Evolutionary conservation across 202 grass and related monocot genomes (phyloP).

Genomic region (Zizania palustris): DNA sequence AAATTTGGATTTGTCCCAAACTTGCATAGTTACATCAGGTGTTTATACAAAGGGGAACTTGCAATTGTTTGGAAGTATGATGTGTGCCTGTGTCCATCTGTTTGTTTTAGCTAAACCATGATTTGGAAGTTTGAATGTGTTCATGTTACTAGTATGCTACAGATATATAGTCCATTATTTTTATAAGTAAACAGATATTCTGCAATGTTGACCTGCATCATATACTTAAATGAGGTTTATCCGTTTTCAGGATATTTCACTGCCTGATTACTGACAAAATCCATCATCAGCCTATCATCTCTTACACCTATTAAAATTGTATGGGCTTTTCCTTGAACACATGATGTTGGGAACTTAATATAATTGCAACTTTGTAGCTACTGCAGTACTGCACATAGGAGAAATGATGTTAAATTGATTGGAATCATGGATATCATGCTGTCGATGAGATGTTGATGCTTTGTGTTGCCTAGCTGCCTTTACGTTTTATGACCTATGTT

Average conservation of each 20-base stretch:
- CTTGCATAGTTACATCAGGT: not conserved
- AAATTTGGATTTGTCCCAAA: not conserved
- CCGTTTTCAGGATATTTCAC: constrained; percentile 5
- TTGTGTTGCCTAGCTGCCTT: constrained; percentile 16
- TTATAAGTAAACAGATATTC: constrained; percentile 1
- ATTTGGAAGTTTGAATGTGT: constrained; percentile 3
- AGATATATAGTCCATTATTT: constrained; percentile 1
- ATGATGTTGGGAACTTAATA: not conserved
- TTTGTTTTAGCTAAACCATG: not conserved
- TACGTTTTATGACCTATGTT: constrained; percentile 6
- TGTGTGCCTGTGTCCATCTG: not conserved
- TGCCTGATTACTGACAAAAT: not conserved
- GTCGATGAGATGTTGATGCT: constrained; percentile 16
- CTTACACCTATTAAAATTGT: not conserved
- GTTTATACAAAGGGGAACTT: not conserved
- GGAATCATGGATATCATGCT: not conserved
- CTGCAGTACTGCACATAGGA: constrained; percentile 6
- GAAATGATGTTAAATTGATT: constrained; percentile 16
- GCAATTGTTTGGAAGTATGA: constrained; percentile 9
- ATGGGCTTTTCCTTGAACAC: constrained; percentile 5
- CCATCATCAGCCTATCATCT: not conserved
- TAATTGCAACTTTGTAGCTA: not conserved
- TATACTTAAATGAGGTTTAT: not conserved
- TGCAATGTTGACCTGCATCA: not conserved
- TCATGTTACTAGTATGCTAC: not conserved